Evolutionary conservation across 495 filamentous ascomycete genomes (phyloP).

Genomic region (Jackrogersella minutella): DNA sequence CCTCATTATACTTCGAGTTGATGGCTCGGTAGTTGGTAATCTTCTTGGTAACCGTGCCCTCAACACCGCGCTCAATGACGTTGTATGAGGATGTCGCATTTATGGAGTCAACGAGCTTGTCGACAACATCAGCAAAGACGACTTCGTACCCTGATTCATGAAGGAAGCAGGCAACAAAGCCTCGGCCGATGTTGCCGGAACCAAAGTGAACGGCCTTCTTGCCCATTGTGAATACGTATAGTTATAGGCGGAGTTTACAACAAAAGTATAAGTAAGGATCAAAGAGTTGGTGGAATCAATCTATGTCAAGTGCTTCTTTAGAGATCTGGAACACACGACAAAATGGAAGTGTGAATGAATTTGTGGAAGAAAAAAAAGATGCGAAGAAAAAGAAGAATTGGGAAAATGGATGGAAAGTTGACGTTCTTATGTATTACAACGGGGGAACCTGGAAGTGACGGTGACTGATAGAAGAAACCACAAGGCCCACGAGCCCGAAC

Average conservation of each 20-base stretch:
- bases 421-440: conserved; percentile 34
- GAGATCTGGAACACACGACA: conserved; percentile 8
- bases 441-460: conserved; percentile 1
- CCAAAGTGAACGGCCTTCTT: conserved; percentile 94
- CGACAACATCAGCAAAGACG: conserved; percentile 93
- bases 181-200: conserved; percentile 85
- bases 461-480: conserved; percentile 29
- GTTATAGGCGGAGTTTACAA: no score
- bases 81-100: conserved; percentile 79
- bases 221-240: conserved; percentile 53
- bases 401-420: conserved; percentile 5
- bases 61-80: conserved; percentile 90
- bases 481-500: conserved; percentile 34
- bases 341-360: background rate
- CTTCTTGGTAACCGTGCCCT: conserved; percentile 79
- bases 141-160: conserved; percentile 90
- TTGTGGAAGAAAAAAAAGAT: conserved; percentile 9
- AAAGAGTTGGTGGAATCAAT: background rate
- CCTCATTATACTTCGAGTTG: conserved; percentile 86
- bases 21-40: conserved; percentile 96
- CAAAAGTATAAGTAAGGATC: background rate
- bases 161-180: conserved; percentile 72
- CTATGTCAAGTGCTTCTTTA: background rate
- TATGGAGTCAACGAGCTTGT: conserved; percentile 75
- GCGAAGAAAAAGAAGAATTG: background rate